phyloP scores from a whole-genome alignment of 2,329 filamentous ascomycete species.

The Fusarium nematophilum region DNA sequence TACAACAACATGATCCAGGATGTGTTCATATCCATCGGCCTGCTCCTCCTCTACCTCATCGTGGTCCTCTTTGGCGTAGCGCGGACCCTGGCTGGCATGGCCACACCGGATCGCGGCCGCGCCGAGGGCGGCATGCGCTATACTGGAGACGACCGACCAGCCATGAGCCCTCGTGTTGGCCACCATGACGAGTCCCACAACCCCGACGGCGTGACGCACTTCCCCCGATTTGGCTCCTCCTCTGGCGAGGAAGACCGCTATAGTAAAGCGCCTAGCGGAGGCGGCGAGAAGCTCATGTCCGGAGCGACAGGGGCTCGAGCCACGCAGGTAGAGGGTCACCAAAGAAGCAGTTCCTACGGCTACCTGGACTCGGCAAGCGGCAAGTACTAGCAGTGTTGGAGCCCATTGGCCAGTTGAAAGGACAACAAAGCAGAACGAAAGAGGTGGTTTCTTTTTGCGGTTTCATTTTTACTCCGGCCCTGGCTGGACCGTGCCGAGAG shows the following conservation, averaged over 20 bases:
- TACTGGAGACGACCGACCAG: conserved; percentile 45
- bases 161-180: conserved; percentile 41
- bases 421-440: background rate
- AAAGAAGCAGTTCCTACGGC: conserved; percentile 51
- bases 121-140: conserved; percentile 65
- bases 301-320: conserved; percentile 38
- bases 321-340: conserved; percentile 44
- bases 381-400: conserved; percentile 41
- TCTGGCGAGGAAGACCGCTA: conserved; percentile 37
- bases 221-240: conserved; percentile 44
- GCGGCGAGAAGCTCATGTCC: conserved; percentile 46
- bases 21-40: conserved; percentile 79
- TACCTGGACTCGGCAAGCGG: conserved; percentile 46
- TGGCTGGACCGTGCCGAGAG: conserved; percentile 44
- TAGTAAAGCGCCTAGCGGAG: conserved; percentile 21
- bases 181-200: conserved; percentile 37
- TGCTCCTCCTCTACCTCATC: conserved; percentile 82
- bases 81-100: conserved; percentile 72
- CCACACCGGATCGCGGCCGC: conserved; percentile 64
- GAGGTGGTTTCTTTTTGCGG: conserved; percentile 20
- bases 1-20: conserved; percentile 77
- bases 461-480: conserved; percentile 38
- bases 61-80: conserved; percentile 80
- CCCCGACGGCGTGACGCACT: conserved; percentile 31
- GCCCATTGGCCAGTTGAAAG: conserved; percentile 26